Evolutionary conservation across 2,329 filamentous ascomycete genomes (phyloP).

Genomic region (Aspergillus felis): DNA sequence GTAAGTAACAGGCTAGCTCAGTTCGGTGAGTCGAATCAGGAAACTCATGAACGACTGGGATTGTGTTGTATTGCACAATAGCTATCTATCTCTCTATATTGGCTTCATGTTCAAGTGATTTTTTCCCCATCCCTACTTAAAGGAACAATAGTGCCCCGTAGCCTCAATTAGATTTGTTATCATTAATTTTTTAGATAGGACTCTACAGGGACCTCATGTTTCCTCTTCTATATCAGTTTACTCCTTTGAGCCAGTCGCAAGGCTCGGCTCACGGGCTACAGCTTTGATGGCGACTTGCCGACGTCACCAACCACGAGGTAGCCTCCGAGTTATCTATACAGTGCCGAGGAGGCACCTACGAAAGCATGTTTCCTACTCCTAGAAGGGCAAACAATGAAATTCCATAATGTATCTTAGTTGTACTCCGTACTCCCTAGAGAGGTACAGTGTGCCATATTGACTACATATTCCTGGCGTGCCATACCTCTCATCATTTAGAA

Average conservation of each 20-base stretch:
- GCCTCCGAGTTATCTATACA: neutral
- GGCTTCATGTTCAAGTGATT: too few relatives aligned
- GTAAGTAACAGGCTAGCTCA: neutral
- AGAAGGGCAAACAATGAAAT: slow-evolving; percentile 9
- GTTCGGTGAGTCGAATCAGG: slow-evolving; percentile 11
- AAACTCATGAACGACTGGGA: slow-evolving; percentile 1
- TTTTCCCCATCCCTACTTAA: neutral
- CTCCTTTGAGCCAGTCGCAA: neutral
- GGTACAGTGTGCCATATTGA: neutral
- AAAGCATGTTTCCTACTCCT: neutral
- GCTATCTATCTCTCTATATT: too few relatives aligned
- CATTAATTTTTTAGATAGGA: neutral
- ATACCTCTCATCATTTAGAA: neutral
- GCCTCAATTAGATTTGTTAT: neutral
- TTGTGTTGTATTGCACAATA: neutral
- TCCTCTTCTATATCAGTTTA: neutral
- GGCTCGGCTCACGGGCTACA: slow-evolving; percentile 16
- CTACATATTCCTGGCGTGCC: neutral
- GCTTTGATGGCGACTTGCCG: slow-evolving; percentile 24
- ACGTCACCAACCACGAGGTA: slow-evolving; percentile 26
- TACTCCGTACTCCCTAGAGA: neutral
- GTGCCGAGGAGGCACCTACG: neutral
- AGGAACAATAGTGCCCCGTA: neutral
- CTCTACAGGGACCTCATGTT: neutral
- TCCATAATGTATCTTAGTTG: neutral